Evolutionary conservation across 2,329 filamentous ascomycete genomes (phyloP).

Genomic region (Colletotrichum sp.): DNA sequence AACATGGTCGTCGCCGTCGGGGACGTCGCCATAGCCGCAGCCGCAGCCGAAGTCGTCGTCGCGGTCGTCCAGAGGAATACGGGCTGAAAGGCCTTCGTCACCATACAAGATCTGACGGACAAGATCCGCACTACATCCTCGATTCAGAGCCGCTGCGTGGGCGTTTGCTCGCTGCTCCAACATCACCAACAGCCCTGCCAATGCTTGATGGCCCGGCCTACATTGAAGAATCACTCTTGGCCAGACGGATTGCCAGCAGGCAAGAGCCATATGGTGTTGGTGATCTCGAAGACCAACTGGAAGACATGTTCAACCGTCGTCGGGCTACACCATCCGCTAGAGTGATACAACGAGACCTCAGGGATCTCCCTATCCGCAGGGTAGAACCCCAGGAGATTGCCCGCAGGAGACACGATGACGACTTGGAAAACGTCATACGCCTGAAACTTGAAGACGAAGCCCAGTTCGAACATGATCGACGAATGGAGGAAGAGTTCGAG

Average conservation of each 20-base stretch:
- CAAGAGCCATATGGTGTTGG: neutral
- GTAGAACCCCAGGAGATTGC: conserved; percentile 8
- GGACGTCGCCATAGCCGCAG: neutral
- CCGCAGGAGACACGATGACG: conserved; percentile 12
- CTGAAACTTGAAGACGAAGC: neutral
- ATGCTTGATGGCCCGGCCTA: neutral
- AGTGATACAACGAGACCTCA: conserved; percentile 5
- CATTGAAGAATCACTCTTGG: neutral
- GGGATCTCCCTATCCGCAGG: neutral
- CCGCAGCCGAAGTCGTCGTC: conserved; percentile 11
- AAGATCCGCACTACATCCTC: conserved; percentile 1
- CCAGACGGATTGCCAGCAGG: neutral
- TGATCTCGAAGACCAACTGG: neutral
- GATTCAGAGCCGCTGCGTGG: neutral
- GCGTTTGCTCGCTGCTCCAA: neutral
- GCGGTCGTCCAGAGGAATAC: conserved; percentile 19
- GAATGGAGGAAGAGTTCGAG: neutral
- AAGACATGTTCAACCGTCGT: neutral
- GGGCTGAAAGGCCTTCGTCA: conserved; percentile 10
- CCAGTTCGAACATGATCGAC: neutral
- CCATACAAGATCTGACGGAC: conserved; percentile 1
- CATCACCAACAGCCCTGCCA: neutral
- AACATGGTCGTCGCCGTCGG: neutral
- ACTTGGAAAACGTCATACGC: conserved; percentile 5
- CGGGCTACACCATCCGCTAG: neutral